Conservation (phyloP, 306 rosid species). For the cucumber (Cucumis sativus) region Cucumber_9930_V3 NC_026657.2:173001-173500, state of each 20-base stretch:
- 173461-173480: background rate
- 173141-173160: background rate
- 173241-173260: conserved; percentile 15
- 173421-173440: background rate
- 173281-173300: conserved; percentile 77
- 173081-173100: background rate
- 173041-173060: background rate
- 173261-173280: conserved; percentile 79
- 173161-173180: background rate
- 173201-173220: background rate
- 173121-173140: too few species aligned
- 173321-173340: conserved; percentile 91
- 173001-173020: too few species aligned
- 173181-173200: background rate
- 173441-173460: background rate
- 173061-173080: background rate
- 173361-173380: conserved; percentile 89
- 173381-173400: conserved; percentile 98
- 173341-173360: conserved; percentile 87
- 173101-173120: background rate
- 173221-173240: background rate
- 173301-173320: conserved; percentile 95
- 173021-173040: background rate
- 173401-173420: background rate
- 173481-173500: background rate